Base-by-base conservation (phyloP, 2,329 filamentous ascomycete species). In the Fusarium caatingaense region DNA sequence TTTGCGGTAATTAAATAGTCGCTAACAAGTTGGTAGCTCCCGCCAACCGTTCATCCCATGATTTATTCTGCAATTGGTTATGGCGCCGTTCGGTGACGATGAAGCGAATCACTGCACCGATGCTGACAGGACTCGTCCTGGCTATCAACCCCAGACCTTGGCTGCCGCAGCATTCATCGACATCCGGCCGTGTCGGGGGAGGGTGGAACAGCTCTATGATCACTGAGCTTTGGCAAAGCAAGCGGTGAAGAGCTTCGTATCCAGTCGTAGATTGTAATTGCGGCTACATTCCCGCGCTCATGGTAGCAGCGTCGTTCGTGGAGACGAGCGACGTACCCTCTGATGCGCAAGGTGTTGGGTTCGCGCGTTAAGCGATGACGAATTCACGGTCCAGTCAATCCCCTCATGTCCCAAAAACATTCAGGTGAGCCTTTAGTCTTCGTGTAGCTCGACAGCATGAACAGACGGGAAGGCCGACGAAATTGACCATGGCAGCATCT, bases 1-100 rank as follows among this genome's bases (percentile, higher is more conserved):
- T 61, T 56, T 42, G 53, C 64, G 62, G 72, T 67, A 71, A 73
- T 64, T 63, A 63, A 51, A 56, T 61, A 74, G 64, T 64, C 67
- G 64, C 66, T 53, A 56, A 60, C 56, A 61, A 67, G 46, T 55
- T 62, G 54, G 30, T 56, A 58, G 54, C 63, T 58, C 60, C 61
- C 48, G 65, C 44, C 57, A 71, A 60, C 42, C 60, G 60, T 40
- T 74, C 66, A 58, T 69, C 27, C 65, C 64, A 74, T 60, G 49
- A 40, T 56, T 48, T 27, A 53, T 45, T 40, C 55, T 64, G 16
- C n/a, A 66, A 66, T 40, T 59, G 58, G 53, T 18, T 60, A 64
- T 55, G 32, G 59, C 34, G 44, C 49, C 57, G 66, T 60, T 46
- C 51, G 47, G 56, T 42, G 61, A 63, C 64, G 56, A 69, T 66